Conservation (phyloP, 257 asterid genomes). For the Coffea eugenioides region DNA sequence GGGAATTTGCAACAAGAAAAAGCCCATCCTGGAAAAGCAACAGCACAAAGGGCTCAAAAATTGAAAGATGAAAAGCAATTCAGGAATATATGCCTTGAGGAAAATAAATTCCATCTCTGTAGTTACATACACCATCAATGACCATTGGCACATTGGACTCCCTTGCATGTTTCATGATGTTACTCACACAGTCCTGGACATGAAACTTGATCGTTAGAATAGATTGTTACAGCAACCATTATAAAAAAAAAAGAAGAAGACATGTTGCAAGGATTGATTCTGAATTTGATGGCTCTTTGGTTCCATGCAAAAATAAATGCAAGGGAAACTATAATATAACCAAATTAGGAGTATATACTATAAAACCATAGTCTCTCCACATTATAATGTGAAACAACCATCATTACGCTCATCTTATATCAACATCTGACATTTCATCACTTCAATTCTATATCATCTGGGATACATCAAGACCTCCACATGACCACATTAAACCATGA, state of each 20-base stretch:
- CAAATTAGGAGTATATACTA: neutral
- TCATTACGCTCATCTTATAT: neutral
- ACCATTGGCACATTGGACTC: slow-evolving; percentile 83
- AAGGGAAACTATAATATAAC: neutral
- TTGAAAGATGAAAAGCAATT: slow-evolving; percentile 7
- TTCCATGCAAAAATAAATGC: neutral
- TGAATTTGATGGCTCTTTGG: neutral
- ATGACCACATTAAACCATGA: neutral
- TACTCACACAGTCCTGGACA: slow-evolving; percentile 83
- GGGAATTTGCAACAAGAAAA: slow-evolving; percentile 75
- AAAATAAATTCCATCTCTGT: slow-evolving; percentile 7
- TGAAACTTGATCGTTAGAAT: slow-evolving; percentile 14
- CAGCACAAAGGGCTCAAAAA: slow-evolving; percentile 20
- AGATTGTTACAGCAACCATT: neutral
- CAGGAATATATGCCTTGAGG: neutral
- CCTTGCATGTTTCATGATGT: slow-evolving; percentile 86
- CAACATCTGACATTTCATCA: neutral
- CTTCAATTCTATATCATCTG: neutral
- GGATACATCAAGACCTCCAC: neutral
- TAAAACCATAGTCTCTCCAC: neutral
- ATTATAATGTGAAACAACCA: neutral
- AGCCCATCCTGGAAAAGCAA: slow-evolving; percentile 75
- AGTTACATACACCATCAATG: slow-evolving; percentile 80
- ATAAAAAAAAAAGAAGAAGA: too few relatives aligned
- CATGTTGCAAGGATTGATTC: neutral